Conservation (phyloP, 1,139 yeast species). For the Groenewaldozyma sp. region DNA sequence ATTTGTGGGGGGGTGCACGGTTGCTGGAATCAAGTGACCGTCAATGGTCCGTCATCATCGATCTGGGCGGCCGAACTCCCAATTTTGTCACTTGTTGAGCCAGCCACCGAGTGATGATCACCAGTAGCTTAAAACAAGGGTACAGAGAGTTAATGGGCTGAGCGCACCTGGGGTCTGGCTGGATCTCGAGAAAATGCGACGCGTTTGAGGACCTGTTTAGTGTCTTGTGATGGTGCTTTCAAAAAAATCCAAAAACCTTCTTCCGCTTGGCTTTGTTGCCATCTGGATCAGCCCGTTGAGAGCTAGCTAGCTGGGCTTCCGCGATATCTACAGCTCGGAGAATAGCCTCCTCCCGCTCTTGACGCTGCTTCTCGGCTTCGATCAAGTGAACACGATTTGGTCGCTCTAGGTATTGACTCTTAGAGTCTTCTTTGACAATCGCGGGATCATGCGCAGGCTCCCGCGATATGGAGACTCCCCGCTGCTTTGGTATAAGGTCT, state of each 20-base stretch:
- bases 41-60: no score
- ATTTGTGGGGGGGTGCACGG: no score
- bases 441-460: slow-evolving; percentile 8
- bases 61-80: no score
- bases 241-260: slow-evolving; percentile 2
- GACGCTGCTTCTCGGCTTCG: slow-evolving; percentile 65
- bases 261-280: not conserved
- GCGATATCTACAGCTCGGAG: slow-evolving; percentile 47
- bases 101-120: no score
- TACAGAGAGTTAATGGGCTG: no score
- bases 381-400: slow-evolving; percentile 66
- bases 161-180: no score
- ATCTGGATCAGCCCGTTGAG: not conserved
- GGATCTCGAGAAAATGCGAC: no score
- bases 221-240: not conserved
- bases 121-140: no score
- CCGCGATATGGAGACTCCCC: slow-evolving; percentile 19
- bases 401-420: slow-evolving; percentile 41
- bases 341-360: slow-evolving; percentile 58
- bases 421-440: slow-evolving; percentile 8
- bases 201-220: no score
- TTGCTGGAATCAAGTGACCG: no score
- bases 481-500: slow-evolving; percentile 43
- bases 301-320: slow-evolving; percentile 25
- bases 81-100: no score